Conservation (phyloP, 140 eudicot species). For the Ambrosia hybrid region DNA sequence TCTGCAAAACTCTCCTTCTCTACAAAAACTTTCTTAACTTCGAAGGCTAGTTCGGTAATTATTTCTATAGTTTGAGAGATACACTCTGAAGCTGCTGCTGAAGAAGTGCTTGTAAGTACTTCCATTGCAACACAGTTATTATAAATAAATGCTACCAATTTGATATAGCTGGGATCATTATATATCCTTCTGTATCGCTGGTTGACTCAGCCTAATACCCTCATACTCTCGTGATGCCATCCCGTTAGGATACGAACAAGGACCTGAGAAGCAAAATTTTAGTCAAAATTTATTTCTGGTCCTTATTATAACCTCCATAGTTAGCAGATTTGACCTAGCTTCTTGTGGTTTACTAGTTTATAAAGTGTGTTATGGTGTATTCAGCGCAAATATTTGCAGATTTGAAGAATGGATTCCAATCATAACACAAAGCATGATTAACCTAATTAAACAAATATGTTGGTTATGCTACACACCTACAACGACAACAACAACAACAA, state of each 20-base stretch:
- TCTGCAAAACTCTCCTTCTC: constrained; percentile 46
- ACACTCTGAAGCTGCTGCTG: constrained; percentile 35
- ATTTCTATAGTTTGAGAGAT: constrained; percentile 45
- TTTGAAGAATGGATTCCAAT: constrained; percentile 1
- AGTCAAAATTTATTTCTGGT: too few relatives aligned
- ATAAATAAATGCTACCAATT: constrained; percentile 20
- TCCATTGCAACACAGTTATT: constrained; percentile 31
- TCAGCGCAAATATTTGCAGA: neutral
- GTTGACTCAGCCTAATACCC: constrained; percentile 11
- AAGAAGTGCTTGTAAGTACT: constrained; percentile 31
- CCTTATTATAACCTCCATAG: too few relatives aligned
- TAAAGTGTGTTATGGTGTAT: neutral
- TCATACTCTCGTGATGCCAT: constrained; percentile 16
- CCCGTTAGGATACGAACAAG: constrained; percentile 9
- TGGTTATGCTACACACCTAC: too few relatives aligned
- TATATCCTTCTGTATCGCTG: constrained; percentile 13
- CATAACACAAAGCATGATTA: neutral
- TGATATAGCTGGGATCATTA: constrained; percentile 13
- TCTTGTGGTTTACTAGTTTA: neutral
- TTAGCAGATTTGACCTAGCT: neutral
- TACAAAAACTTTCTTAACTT: constrained; percentile 37
- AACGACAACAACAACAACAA: too few relatives aligned
- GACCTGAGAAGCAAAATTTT: constrained; percentile 22
- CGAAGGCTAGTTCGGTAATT: constrained; percentile 35
- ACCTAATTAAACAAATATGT: neutral